Evolutionary conservation across 2,329 filamentous ascomycete species (phyloP).

Genomic region (Teratosphaeria zuluensis): DNA sequence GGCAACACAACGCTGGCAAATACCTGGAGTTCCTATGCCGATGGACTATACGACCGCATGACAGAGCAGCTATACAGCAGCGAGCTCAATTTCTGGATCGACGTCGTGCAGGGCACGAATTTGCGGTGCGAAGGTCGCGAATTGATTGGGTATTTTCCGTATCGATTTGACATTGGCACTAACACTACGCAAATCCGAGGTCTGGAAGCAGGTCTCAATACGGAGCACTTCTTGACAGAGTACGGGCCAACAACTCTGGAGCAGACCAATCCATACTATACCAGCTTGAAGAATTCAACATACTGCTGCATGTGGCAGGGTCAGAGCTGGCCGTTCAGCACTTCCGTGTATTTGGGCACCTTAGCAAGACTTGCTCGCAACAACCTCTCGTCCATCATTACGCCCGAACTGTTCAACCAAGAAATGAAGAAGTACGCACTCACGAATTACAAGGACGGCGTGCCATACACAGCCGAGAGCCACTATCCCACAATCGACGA

Average conservation of each 20-base stretch:
- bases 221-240: constrained; percentile 28
- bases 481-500: constrained; percentile 31
- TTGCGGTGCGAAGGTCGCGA: constrained; percentile 28
- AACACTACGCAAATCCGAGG: constrained; percentile 16
- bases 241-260: constrained; percentile 37
- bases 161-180: constrained; percentile 33
- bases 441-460: constrained; percentile 33
- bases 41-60: constrained; percentile 27
- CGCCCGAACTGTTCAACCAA: constrained; percentile 29
- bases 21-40: constrained; percentile 27
- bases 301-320: constrained; percentile 36
- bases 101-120: constrained; percentile 26
- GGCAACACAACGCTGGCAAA: constrained; percentile 22
- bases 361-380: constrained; percentile 29
- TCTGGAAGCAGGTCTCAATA: constrained; percentile 27
- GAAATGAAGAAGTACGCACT: constrained; percentile 31
- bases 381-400: constrained; percentile 21
- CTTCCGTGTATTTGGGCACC: constrained; percentile 32
- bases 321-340: constrained; percentile 39
- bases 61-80: constrained; percentile 13
- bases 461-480: constrained; percentile 37
- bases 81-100: constrained; percentile 25
- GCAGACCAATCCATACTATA: constrained; percentile 32
- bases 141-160: constrained; percentile 35
- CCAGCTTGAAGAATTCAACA: constrained; percentile 19